Conservation (phyloP, 169 alveolate genomes). For the Plasmodium malariae region DNA sequence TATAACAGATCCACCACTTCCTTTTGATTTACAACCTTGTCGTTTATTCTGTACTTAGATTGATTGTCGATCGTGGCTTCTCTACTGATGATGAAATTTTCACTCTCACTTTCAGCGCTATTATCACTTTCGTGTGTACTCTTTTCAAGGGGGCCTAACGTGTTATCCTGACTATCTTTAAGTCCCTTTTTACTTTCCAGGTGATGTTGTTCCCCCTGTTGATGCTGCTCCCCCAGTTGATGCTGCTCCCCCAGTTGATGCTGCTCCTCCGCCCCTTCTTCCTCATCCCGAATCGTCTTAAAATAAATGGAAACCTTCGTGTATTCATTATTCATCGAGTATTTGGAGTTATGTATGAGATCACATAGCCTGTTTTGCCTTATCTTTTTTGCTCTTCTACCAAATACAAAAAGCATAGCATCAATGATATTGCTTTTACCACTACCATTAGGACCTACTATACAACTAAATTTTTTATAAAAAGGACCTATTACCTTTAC, state of each 20-base stretch:
- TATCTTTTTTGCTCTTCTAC: conserved; percentile 96
- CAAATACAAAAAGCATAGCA: conserved; percentile 98
- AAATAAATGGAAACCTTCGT: conserved; percentile 95
- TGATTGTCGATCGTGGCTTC: conserved; percentile 85
- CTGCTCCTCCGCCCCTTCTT: conserved; percentile 18
- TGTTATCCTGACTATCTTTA: too few species aligned
- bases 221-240: too few species aligned
- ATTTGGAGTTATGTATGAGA: conserved; percentile 94
- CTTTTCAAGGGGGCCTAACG: too few species aligned
- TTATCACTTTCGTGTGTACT: too few species aligned
- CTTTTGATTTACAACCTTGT: conserved; percentile 90
- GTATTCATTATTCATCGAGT: conserved; percentile 84
- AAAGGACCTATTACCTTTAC: conserved; percentile 94
- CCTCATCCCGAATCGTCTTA: conserved; percentile 90
- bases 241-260: too few species aligned
- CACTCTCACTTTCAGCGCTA: conserved; percentile 73
- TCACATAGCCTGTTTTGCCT: conserved; percentile 95
- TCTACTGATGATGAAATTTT: conserved; percentile 80
- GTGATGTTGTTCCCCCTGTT: too few species aligned
- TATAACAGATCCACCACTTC: conserved; percentile 92
- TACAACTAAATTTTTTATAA: conserved; percentile 93
- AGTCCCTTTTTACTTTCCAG: too few species aligned
- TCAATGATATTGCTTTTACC: conserved; percentile 99
- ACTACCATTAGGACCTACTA: conserved; percentile 99
- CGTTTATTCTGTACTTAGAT: conserved; percentile 89